Base-by-base conservation (phyloP, 1,139 yeast genomes). In the Yamadazyma aaseri region DNA sequence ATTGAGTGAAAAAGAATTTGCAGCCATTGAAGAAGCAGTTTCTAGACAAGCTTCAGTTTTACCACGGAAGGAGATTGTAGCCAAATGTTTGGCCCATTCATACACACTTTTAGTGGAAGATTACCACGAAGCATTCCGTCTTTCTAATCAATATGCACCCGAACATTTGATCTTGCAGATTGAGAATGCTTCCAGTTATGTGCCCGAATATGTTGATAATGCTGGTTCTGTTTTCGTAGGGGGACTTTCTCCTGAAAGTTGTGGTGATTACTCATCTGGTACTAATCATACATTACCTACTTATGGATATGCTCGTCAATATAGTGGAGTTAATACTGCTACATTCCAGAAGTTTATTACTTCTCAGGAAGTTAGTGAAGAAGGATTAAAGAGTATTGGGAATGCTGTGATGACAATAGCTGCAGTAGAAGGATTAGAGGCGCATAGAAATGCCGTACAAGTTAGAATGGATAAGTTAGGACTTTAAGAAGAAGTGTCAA, bases 181-280 rank as follows among this genome's bases (percentile, higher is more conserved):
- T 38, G 79, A 82, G 39, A 64, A 89, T 45, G 97, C 98, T 6
- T 62, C 76, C 32, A 61, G 68, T 26, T 86, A 74, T 53, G 94
- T 92, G 26, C 76, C 76, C 7, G 73, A 76, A 26, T 67, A 74
- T 42, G 89, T 92, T 29, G 84, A 86, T 46, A 83, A 94, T 56
- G 99, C 98, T 8, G 98, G 99, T 26, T 84, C 95, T 22, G 94
- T 92, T 13, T 92, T 92, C 55, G 97, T 92, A 34, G 99, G 99
- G 26, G 84, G 92, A 2, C 85, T 85, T 58, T 85, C 96, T 3
- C 98, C 98, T 29, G 99, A 92, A 61, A 85, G 96, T 3, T 90
- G 97, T 61, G 99, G 99, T 53, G 98, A 94, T 62, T 94, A 92
- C 66, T 89, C 97, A 1, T 81, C 92, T 43, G 97, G 98, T 56